Base-by-base conservation (phyloP, 1,284 basidiomycete genomes). In the Mycena sp. region DNA sequence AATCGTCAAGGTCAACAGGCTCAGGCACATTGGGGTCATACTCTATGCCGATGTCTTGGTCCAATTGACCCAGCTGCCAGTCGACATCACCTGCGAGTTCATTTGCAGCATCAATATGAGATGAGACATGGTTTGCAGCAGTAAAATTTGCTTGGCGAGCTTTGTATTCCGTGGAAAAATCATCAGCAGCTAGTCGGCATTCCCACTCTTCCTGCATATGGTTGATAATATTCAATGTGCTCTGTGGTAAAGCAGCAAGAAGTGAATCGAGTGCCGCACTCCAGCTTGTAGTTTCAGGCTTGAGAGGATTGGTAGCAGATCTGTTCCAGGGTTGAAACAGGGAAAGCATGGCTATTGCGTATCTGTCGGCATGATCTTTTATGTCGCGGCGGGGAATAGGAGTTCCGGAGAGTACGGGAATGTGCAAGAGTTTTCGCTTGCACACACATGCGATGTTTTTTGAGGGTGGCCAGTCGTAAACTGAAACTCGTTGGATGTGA, bases 191-290 rank as follows among this genome's bases (percentile, higher is more conserved):
- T 1, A 58, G 21, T 12, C 48, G 32, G 38, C 61, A 64, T 38
- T 69, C 62, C 62, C 65, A 69, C 28, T 62, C 41, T 23, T 67
- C 61, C 41, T 69, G 67, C 54, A 69, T 63, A 23, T 63, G 58
- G 5, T 60, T 43, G 1, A 67, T 65, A 7, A 64, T 45, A 7
- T 29, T 21, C 2, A 57, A 1, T 29, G 51, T 52, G 14, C 14
- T 19, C 6, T 11, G 14, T 3, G 53, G 28, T 1, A 61, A 26
- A 0, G 29, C 23, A 6, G 2, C 0, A 10, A 58, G 38, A n/a
- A 60, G 58, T 5, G 37, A 21, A 14, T 32, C 21, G 2, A 64
- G 50, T 0, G 61, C 62, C 21, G 37, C 28, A 1, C 12, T 29
- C 65, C 65, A 67, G 5, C 48, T 46, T 28, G 25, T 21, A 23